A percentile compares a stretch with the other conserved stretches of the same genome.
These are phyloP conservation scores for Nigrograna mackinnonii DNA, from an alignment of 2,329 filamentous ascomycete species.

Conservation along the genomic window DNA sequence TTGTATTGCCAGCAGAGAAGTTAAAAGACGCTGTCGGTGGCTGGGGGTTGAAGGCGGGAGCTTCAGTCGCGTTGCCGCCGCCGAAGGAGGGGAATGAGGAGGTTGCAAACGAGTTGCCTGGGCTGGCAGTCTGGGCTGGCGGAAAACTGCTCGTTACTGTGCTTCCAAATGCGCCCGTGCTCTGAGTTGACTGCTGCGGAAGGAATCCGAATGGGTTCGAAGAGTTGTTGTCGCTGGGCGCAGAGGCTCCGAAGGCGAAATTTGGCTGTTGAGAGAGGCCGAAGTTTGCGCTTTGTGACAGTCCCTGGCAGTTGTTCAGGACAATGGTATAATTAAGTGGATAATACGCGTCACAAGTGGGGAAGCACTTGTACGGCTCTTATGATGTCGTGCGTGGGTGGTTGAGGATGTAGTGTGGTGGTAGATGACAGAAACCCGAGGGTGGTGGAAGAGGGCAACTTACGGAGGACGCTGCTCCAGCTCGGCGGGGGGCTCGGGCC, in stretches of 20 bases:
- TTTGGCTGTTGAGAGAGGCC: not conserved
- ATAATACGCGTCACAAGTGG: no score
- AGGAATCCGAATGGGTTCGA: not conserved
- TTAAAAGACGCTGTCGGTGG: conserved; percentile 27
- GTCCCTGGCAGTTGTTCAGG: no score
- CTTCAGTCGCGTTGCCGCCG: conserved; percentile 10
- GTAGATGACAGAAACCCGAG: no score
- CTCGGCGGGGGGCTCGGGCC: no score
- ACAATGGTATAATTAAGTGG: no score
- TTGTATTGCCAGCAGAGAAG: conserved; percentile 24
- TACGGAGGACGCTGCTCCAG: no score
- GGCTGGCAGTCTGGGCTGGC: conserved; percentile 25
- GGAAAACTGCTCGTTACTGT: conserved; percentile 34
- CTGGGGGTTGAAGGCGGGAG: conserved; percentile 26
- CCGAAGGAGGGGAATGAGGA: conserved; percentile 38
- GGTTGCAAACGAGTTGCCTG: conserved; percentile 28
- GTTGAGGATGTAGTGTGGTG: no score
- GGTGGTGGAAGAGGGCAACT: no score
- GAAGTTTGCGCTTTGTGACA: no score
- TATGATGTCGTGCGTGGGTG: no score
- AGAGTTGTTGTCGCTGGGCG: not conserved
- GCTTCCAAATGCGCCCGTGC: conserved; percentile 9
- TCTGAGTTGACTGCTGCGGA: conserved; percentile 1
- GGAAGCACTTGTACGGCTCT: no score
- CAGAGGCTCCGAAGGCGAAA: not conserved